Conservation (phyloP, 148 eudicot species). For the Fagopyrum esculentum region DNA sequence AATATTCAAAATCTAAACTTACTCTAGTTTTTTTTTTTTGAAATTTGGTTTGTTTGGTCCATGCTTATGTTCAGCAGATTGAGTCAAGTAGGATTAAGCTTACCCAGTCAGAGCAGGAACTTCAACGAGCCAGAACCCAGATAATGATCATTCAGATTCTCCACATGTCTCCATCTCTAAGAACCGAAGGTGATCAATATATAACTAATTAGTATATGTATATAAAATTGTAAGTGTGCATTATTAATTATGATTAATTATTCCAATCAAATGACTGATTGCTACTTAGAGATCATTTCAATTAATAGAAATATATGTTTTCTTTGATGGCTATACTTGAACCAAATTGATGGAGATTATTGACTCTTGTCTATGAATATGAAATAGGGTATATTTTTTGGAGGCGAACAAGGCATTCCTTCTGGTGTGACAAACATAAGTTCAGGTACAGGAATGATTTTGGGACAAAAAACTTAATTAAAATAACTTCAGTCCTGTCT, state of each 20-base stretch:
- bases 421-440: constrained; percentile 52
- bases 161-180: background rate
- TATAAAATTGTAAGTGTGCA: background rate
- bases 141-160: constrained; percentile 34
- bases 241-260: background rate
- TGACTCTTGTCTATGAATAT: background rate
- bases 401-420: constrained; percentile 60
- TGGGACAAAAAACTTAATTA: too few species aligned
- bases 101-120: constrained; percentile 81
- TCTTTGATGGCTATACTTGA: too few species aligned
- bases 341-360: background rate
- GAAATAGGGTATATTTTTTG: constrained; percentile 56
- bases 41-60: constrained; percentile 15
- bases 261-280: background rate
- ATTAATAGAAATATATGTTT: too few species aligned
- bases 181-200: background rate
- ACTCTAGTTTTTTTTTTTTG: background rate
- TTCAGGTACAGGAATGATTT: too few species aligned
- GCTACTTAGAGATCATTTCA: background rate
- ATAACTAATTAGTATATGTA: background rate
- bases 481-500: too few species aligned
- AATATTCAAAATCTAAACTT: background rate
- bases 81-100: constrained; percentile 92
- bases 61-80: constrained; percentile 99
- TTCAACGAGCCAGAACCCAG: constrained; percentile 89